phyloP scores from a whole-genome alignment of 768 basidiomycete species.

The Mycena venus region DNA sequence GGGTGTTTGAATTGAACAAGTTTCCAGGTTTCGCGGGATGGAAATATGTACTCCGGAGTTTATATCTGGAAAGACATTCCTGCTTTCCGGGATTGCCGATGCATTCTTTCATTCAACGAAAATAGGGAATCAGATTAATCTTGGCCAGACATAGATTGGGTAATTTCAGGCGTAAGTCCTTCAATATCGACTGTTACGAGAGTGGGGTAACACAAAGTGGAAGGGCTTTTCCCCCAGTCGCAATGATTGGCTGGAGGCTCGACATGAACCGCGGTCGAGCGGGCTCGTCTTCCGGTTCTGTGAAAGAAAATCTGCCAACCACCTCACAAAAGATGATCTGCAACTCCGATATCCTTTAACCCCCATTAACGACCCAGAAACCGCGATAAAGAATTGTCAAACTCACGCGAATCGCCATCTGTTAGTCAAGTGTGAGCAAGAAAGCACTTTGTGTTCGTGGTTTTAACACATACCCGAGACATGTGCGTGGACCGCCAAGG shows the following conservation, averaged over 20 bases:
- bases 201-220: background rate
- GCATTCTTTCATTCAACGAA: too few species aligned
- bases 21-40: too few species aligned
- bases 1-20: too few species aligned
- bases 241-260: background rate
- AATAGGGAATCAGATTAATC: too few species aligned
- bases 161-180: background rate
- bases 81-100: too few species aligned
- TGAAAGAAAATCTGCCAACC: background rate
- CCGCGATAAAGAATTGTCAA: background rate
- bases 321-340: background rate
- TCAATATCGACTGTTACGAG: background rate
- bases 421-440: background rate
- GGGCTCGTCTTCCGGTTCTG: background rate
- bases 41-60: too few species aligned
- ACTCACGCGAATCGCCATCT: conserved; percentile 26
- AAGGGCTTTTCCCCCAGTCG: background rate
- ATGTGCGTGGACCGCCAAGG: conserved; percentile 23
- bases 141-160: too few species aligned
- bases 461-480: conserved; percentile 13
- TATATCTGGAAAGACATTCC: too few species aligned
- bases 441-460: too few species aligned
- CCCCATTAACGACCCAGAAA: background rate
- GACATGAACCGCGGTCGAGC: background rate
- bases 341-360: background rate